phyloP scores from a whole-genome alignment of 176 grass and related monocot genomes.

The Aechmea fasciata region DNA sequence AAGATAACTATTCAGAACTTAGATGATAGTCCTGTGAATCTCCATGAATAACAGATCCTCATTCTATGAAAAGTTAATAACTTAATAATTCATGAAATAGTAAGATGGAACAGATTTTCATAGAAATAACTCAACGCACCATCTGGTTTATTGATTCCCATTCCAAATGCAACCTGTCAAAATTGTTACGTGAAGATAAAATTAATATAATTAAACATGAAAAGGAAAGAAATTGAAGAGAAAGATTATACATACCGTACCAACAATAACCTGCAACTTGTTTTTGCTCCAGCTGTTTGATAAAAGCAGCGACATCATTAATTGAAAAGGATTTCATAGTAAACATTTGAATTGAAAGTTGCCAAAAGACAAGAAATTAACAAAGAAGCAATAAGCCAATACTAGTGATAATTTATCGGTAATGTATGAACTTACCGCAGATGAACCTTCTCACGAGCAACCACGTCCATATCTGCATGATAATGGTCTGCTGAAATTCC shows the following conservation, averaged over 20 bases:
- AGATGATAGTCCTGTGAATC: too few species aligned
- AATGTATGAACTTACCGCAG: slow-evolving; percentile 31
- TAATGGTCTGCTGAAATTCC: slow-evolving; percentile 89
- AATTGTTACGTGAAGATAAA: background rate
- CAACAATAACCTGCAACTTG: slow-evolving; percentile 87
- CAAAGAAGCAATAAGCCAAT: background rate
- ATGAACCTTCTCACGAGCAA: slow-evolving; percentile 77
- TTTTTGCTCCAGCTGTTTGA: slow-evolving; percentile 86
- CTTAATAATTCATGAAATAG: too few species aligned
- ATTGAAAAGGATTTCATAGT: background rate
- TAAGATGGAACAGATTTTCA: too few species aligned
- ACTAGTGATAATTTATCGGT: too few species aligned
- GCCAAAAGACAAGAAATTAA: background rate
- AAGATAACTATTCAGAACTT: too few species aligned
- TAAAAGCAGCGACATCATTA: slow-evolving; percentile 3
- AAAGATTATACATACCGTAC: slow-evolving; percentile 39
- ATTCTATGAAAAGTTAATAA: too few species aligned
- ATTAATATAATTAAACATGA: background rate
- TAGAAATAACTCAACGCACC: slow-evolving; percentile 36
- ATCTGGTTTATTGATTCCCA: slow-evolving; percentile 98
- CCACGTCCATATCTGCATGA: slow-evolving; percentile 90
- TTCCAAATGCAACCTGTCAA: slow-evolving; percentile 83
- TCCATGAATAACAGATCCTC: too few species aligned
- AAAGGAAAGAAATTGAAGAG: background rate
- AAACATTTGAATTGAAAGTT: background rate